phyloP scores from a whole-genome alignment of 2,329 filamentous ascomycete genomes.

The Amylocarpus encephaloides region DNA sequence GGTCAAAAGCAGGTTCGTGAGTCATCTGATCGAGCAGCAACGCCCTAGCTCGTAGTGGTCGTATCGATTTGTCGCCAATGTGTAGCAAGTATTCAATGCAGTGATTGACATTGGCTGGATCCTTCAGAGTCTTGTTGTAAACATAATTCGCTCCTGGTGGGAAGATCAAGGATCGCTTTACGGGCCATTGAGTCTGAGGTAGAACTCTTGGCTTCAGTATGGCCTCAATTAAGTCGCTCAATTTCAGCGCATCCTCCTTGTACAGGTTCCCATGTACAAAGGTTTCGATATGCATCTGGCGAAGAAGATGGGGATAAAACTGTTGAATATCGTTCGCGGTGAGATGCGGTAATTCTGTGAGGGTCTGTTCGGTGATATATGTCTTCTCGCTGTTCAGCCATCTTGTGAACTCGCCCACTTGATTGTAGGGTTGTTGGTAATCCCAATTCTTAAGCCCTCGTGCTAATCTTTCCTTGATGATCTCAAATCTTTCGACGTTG shows the following conservation, averaged over 20 bases:
- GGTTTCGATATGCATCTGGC: constrained; percentile 81
- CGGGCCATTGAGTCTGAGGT: constrained; percentile 72
- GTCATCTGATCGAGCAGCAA: constrained; percentile 83
- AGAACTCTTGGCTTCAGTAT: constrained; percentile 68
- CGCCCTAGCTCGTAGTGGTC: constrained; percentile 65
- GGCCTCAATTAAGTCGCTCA: constrained; percentile 76
- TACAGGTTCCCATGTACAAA: constrained; percentile 89
- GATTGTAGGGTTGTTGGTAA: constrained; percentile 80
- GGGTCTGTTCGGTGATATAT: constrained; percentile 73
- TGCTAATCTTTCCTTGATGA: constrained; percentile 78
- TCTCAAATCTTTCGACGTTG: constrained; percentile 79
- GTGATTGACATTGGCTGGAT: constrained; percentile 84
- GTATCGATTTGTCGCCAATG: constrained; percentile 62
- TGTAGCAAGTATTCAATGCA: constrained; percentile 75
- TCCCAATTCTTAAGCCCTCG: constrained; percentile 81
- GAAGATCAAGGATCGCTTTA: constrained; percentile 69
- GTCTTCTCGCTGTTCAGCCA: constrained; percentile 73
- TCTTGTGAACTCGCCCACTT: constrained; percentile 75
- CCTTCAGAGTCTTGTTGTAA: constrained; percentile 73
- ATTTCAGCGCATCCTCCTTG: constrained; percentile 82
- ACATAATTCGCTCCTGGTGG: constrained; percentile 77
- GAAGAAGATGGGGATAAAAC: constrained; percentile 75
- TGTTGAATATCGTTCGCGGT: constrained; percentile 66
- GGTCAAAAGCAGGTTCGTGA: constrained; percentile 90
- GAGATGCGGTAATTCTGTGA: constrained; percentile 68